Evolutionary conservation across 441 rosid species (phyloP).

Genomic region (Pelargonium citronellum): DNA sequence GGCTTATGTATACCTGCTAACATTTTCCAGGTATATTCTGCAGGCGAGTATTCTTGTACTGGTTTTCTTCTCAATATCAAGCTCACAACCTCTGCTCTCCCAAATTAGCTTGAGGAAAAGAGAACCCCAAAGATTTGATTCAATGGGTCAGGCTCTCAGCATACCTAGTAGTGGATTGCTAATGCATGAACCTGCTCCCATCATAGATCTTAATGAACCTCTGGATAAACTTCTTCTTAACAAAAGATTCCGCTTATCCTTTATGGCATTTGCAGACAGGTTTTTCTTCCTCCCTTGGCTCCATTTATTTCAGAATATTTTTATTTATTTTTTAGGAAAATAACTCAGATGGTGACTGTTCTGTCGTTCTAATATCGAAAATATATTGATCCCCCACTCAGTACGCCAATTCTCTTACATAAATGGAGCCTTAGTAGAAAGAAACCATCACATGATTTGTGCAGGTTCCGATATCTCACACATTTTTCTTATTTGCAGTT

Average conservation of each 20-base stretch:
- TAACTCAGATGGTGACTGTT: no score
- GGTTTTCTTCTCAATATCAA: conserved; percentile 76
- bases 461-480: background rate
- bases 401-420: no score
- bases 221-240: conserved; percentile 75
- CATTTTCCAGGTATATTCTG: conserved; percentile 23
- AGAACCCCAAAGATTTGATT: conserved; percentile 48
- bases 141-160: conserved; percentile 87
- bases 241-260: conserved; percentile 69
- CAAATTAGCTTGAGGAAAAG: conserved; percentile 79
- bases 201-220: conserved; percentile 57
- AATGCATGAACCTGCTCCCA: conserved; percentile 42
- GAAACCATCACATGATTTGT: background rate
- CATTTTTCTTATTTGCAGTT: conserved; percentile 39
- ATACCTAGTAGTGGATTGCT: conserved; percentile 79
- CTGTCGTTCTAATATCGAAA: no score
- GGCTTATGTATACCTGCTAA: conserved; percentile 29
- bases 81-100: conserved; percentile 74
- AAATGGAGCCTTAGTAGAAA: no score
- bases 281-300: conserved; percentile 20
- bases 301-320: background rate
- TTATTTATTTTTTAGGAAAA: background rate
- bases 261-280: conserved; percentile 94
- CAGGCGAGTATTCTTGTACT: conserved; percentile 70
- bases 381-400: no score